phyloP scores from a whole-genome alignment of 129 eudicot genomes.

The Saussurea involucrata region DNA sequence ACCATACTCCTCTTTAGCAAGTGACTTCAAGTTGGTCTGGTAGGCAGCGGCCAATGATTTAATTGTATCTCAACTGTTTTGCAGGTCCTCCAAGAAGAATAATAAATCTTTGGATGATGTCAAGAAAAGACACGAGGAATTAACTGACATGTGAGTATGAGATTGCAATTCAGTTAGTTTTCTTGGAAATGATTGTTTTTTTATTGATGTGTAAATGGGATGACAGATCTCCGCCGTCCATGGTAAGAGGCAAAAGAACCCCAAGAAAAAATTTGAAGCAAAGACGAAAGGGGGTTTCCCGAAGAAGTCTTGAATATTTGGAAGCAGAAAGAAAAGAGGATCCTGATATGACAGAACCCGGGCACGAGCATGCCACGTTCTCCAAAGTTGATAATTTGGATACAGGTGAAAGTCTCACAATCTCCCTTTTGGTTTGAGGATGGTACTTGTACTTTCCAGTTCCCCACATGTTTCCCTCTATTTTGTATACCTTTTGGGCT shows the following conservation, averaged over 20 bases:
- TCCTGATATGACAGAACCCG: slow-evolving; percentile 23
- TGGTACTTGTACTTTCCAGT: background rate
- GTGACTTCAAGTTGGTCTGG: slow-evolving; percentile 15
- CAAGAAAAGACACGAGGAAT: slow-evolving; percentile 27
- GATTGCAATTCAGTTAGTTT: background rate
- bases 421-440: background rate
- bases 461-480: background rate
- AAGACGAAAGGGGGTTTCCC: slow-evolving; percentile 17
- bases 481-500: too few species aligned
- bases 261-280: slow-evolving; percentile 52
- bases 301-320: slow-evolving; percentile 21
- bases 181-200: slow-evolving; percentile 1
- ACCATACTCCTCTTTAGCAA: background rate
- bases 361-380: slow-evolving; percentile 25
- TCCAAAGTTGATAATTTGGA: slow-evolving; percentile 43
- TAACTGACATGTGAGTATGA: slow-evolving; percentile 49
- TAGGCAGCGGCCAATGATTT: background rate
- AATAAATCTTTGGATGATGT: slow-evolving; percentile 32
- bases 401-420: slow-evolving; percentile 41
- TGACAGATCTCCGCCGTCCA: slow-evolving; percentile 53
- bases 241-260: slow-evolving; percentile 57
- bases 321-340: slow-evolving; percentile 35
- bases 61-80: slow-evolving; percentile 11
- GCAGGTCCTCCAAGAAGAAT: slow-evolving; percentile 51
- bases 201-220: slow-evolving; percentile 12